Conservation (phyloP, 2,329 filamentous ascomycete genomes). For the Exserohilum rostratum region DNA sequence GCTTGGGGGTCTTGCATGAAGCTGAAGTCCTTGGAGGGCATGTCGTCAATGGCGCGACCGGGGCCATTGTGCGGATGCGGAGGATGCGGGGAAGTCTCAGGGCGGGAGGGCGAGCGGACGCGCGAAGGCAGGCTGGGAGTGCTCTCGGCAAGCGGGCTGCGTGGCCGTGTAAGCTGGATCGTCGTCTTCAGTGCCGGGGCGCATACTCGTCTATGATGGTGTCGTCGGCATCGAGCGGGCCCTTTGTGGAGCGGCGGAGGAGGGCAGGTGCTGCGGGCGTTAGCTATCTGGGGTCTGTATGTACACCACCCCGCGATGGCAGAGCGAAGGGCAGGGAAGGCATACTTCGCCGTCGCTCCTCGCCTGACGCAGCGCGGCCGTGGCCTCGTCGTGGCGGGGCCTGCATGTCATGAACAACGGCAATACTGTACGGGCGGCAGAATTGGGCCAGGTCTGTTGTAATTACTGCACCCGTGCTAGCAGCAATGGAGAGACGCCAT, state of each 20-base stretch:
- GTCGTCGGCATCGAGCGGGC: constrained; percentile 68
- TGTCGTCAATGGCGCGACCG: constrained; percentile 34
- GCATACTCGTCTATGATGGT: constrained; percentile 70
- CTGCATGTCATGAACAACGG: constrained; percentile 12
- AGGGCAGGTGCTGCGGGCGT: constrained; percentile 55
- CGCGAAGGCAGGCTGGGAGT: constrained; percentile 23
- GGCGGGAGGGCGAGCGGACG: constrained; percentile 28
- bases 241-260: constrained; percentile 74
- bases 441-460: no score
- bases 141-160: constrained; percentile 32
- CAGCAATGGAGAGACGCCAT: no score
- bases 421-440: no score
- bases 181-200: constrained; percentile 2
- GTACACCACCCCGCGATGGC: no score
- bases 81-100: constrained; percentile 24
- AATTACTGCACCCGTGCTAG: no score
- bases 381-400: constrained; percentile 27
- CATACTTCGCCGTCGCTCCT: constrained; percentile 41
- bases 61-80: constrained; percentile 24
- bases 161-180: constrained; percentile 15
- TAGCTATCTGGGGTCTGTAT: constrained; percentile 2
- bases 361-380: constrained; percentile 37
- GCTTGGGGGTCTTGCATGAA: constrained; percentile 25
- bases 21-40: constrained; percentile 72
- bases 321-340: neutral